Percentiles rank a stretch among this genome's conserved stretches.
Evolutionary conservation across 129 eudicot genomes (phyloP).

Genomic region (Gnaphalium uliginosum): DNA sequence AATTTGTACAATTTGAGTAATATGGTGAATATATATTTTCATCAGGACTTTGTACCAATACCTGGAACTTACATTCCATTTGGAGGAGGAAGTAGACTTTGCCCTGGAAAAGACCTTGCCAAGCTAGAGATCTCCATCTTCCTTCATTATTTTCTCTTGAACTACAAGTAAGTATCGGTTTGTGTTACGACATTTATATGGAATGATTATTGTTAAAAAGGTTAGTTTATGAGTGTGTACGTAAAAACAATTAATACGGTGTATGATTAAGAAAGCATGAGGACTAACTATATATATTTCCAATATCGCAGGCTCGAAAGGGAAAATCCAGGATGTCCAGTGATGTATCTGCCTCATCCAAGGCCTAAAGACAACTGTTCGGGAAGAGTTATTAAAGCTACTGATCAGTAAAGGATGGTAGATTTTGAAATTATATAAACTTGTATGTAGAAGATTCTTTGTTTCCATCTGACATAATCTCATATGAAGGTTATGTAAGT

Average conservation of each 20-base stretch:
- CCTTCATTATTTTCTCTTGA: conserved; percentile 76
- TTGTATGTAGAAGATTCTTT: background rate
- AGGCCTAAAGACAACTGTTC: conserved; percentile 78
- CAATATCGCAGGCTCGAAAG: conserved; percentile 60
- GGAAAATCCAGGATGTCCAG: conserved; percentile 47
- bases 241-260: background rate
- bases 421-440: conserved; percentile 2
- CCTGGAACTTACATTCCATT: conserved; percentile 88
- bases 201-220: too few relatives aligned
- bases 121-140: conserved; percentile 83
- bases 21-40: background rate
- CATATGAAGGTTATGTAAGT: background rate
- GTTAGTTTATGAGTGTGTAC: background rate
- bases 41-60: conserved; percentile 56
- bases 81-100: conserved; percentile 84
- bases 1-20: conserved; percentile 6
- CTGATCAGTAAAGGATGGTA: background rate
- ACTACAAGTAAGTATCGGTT: conserved; percentile 53
- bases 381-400: conserved; percentile 49
- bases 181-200: too few relatives aligned
- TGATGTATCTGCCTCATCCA: conserved; percentile 60
- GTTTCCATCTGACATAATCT: too few relatives aligned
- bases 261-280: too few relatives aligned
- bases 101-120: conserved; percentile 97
- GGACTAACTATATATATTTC: background rate